Evolutionary conservation across 306 rosid species (phyloP), one percentile per base, ranked within the genome.

Genomic region (Ormosia emarginata): DNA sequence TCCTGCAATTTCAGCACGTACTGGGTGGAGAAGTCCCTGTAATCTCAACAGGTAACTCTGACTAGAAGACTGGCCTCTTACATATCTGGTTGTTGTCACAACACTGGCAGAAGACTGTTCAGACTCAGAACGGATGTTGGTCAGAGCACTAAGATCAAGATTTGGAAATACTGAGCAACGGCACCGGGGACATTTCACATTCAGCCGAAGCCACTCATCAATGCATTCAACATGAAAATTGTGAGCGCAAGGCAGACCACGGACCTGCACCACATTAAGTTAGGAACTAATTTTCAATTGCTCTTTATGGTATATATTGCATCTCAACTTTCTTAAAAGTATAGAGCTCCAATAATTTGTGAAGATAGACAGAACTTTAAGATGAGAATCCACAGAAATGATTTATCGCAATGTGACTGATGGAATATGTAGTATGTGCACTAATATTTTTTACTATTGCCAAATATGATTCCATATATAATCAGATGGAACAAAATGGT

Each of bases 121-220:
- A n/a, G 94, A 79, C 7, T 90, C 97, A 3, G 91, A 34, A 33
- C 84, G 92, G 36, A 94, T 86, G 89, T 83, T 90, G 67, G 95
- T 90, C 43, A 94, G 74, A 73, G 97, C 97, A 88, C 95, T 92
- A 43, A 94, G 98, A 85, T 92, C 97, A 9, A 94, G 98, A 87
- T 94, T 92, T 37, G 98, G 98, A 87, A 94, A 94, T 49, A 92
- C 97, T 30, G 95, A 94, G 85, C 97, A 92, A 29, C 97, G 97
- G 79, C 97, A 94, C 32, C 91, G 88, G 68, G 97, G 98, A 65
- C 97, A 94, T 88, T 90, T 94, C 80, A 94, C 97, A 55, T 94
- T 94, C 84, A 94, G 82, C 29, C 95, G 90, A 87, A 94, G 98
- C 97, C 98, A 92, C 91, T 94, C 87, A 33, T 94, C 98, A 2